Conservation (phyloP, 2,329 filamentous ascomycete species). For the Neurospora sp. region DNA sequence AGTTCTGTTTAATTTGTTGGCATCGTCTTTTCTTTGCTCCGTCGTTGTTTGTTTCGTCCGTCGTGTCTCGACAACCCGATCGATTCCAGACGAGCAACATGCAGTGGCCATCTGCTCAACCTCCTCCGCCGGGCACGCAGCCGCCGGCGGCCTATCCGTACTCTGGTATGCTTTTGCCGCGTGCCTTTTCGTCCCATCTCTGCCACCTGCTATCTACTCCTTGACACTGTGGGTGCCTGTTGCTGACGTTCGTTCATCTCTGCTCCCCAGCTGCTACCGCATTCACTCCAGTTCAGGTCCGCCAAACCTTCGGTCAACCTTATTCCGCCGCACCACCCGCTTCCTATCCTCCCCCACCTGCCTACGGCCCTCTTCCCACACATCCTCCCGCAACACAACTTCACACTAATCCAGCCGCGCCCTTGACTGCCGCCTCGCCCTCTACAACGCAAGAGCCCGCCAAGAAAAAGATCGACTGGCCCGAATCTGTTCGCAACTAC, state of each 20-base stretch:
- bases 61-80: not conserved
- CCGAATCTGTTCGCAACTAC: constrained; percentile 73
- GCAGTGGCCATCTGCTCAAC: constrained; percentile 23
- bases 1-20: constrained; percentile 1
- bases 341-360: constrained; percentile 13
- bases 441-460: constrained; percentile 15
- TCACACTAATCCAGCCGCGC: constrained; percentile 17
- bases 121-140: constrained; percentile 31
- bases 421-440: not conserved
- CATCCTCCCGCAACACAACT: constrained; percentile 11
- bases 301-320: constrained; percentile 44
- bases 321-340: constrained; percentile 28
- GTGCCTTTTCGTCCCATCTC: not conserved
- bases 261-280: constrained; percentile 33
- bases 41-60: not conserved
- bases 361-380: constrained; percentile 18
- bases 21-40: not conserved
- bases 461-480: constrained; percentile 66
- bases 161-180: constrained; percentile 14
- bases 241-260: not conserved
- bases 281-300: constrained; percentile 52
- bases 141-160: constrained; percentile 30
- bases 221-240: constrained; percentile 7
- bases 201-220: not conserved
- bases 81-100: constrained; percentile 15